Evolutionary conservation across 2,329 filamentous ascomycete genomes (phyloP).

Genomic region (Alternaria sp.): DNA sequence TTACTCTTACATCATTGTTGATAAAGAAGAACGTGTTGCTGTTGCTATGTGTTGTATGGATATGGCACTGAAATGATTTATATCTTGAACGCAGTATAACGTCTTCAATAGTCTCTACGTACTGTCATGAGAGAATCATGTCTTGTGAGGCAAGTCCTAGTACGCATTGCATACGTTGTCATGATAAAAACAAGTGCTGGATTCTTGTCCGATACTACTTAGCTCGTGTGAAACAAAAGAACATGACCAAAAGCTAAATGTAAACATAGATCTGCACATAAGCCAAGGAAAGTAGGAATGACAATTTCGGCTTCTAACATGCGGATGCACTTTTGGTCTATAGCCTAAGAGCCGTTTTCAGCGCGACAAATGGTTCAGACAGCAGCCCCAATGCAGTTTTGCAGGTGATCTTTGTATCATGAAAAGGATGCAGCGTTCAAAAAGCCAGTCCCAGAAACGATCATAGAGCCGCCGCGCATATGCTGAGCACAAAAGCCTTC

Average conservation of each 20-base stretch:
- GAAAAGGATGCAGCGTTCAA: background rate
- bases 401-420: too few species aligned
- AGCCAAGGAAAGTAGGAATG: background rate
- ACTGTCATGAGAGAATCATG: background rate
- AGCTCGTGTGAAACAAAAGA: background rate
- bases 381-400: slow-evolving; percentile 11
- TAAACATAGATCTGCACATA: background rate
- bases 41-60: background rate
- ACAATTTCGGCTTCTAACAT: background rate
- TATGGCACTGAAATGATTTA: background rate
- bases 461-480: background rate
- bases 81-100: background rate
- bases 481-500: background rate
- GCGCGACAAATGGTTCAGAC: slow-evolving; percentile 4
- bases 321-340: background rate
- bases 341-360: background rate
- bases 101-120: background rate
- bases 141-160: background rate
- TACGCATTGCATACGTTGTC: background rate
- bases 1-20: background rate
- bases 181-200: background rate
- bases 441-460: background rate
- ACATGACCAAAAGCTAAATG: background rate
- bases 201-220: background rate
- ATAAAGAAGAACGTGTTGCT: background rate